These are phyloP conservation scores for Podospora australis DNA, from an alignment of 495 filamentous ascomycete genomes.

Conservation along the genomic window DNA sequence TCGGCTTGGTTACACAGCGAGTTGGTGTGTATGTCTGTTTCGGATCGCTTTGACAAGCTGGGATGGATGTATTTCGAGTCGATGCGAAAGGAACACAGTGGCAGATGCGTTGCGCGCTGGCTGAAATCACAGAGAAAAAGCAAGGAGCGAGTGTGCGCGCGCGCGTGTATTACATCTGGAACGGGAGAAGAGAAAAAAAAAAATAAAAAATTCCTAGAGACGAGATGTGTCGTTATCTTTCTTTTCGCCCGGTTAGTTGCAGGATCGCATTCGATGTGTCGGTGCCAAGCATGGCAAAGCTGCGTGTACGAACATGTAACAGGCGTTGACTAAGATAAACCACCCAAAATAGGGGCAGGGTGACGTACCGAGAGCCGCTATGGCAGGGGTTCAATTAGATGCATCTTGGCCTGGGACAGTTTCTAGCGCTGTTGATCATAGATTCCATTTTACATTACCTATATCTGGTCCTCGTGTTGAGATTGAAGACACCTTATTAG, in stretches of 20 bases:
- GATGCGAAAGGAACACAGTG: too few relatives aligned
- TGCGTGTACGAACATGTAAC: not conserved
- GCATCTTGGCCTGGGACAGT: too few relatives aligned
- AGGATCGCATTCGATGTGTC: not conserved
- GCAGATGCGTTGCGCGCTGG: not conserved
- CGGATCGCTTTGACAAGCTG: too few relatives aligned
- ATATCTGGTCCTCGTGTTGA: too few relatives aligned
- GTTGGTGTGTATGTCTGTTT: not conserved
- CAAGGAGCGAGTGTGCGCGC: constrained; percentile 1
- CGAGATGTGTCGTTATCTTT: constrained; percentile 6
- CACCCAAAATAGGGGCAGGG: not conserved
- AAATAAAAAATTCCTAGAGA: not conserved
- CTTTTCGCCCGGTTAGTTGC: not conserved
- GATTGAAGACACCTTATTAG: too few relatives aligned
- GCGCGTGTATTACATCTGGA: not conserved
- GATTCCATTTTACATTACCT: too few relatives aligned
- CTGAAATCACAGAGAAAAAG: too few relatives aligned
- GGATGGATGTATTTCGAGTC: too few relatives aligned
- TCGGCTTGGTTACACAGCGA: too few relatives aligned
- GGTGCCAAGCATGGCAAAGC: constrained; percentile 3
- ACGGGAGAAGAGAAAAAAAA: constrained; percentile 5
- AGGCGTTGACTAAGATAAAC: constrained; percentile 4
- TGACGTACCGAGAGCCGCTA: not conserved
- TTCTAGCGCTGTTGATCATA: too few relatives aligned
- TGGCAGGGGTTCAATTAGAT: not conserved